Evolutionary conservation across 2,329 filamentous ascomycete species (phyloP).

Genomic region (Hypoxylon sp.): DNA sequence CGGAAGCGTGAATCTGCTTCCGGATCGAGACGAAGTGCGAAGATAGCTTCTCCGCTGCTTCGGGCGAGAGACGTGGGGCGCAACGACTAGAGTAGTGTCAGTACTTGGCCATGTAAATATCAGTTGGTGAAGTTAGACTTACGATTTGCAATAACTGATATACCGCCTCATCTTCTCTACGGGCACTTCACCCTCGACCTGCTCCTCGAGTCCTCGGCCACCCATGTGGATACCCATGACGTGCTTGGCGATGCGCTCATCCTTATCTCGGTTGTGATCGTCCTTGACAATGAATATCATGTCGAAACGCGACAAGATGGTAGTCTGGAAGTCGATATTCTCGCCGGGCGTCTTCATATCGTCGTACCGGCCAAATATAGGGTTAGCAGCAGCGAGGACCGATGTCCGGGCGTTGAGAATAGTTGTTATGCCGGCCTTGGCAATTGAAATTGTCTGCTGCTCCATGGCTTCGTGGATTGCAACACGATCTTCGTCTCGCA

Average conservation of each 20-base stretch:
- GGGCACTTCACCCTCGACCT: slow-evolving; percentile 86
- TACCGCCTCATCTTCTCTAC: slow-evolving; percentile 98
- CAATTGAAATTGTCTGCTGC: slow-evolving; percentile 98
- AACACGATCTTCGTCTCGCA: slow-evolving; percentile 97
- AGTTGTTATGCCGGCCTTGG: slow-evolving; percentile 97
- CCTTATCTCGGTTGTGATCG: slow-evolving; percentile 88
- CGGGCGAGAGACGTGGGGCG: slow-evolving; percentile 87
- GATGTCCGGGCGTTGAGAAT: slow-evolving; percentile 97
- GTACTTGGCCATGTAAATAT: slow-evolving; percentile 20
- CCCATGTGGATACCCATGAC: slow-evolving; percentile 99
- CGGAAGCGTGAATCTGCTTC: slow-evolving; percentile 90
- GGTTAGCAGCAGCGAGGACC: slow-evolving; percentile 94
- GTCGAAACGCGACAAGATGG: slow-evolving; percentile 96
- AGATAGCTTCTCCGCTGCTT: slow-evolving; percentile 94
- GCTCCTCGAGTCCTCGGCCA: slow-evolving; percentile 83
- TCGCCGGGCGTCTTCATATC: slow-evolving; percentile 97
- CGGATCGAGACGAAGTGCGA: slow-evolving; percentile 98
- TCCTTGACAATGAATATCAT: slow-evolving; percentile 99
- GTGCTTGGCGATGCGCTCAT: slow-evolving; percentile 94
- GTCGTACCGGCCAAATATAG: slow-evolving; percentile 97
- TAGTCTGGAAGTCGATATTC: slow-evolving; percentile 99
- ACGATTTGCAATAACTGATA: slow-evolving; percentile 96
- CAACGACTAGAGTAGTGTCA: slow-evolving; percentile 74
- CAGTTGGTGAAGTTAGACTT: slow-evolving; percentile 57
- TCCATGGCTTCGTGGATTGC: slow-evolving; percentile 99